Evolutionary conservation across 225 moss, liverwort and hornwort genomes (phyloP), one percentile per base, ranked within the genome.

Genomic region (Neckera pumila): DNA sequence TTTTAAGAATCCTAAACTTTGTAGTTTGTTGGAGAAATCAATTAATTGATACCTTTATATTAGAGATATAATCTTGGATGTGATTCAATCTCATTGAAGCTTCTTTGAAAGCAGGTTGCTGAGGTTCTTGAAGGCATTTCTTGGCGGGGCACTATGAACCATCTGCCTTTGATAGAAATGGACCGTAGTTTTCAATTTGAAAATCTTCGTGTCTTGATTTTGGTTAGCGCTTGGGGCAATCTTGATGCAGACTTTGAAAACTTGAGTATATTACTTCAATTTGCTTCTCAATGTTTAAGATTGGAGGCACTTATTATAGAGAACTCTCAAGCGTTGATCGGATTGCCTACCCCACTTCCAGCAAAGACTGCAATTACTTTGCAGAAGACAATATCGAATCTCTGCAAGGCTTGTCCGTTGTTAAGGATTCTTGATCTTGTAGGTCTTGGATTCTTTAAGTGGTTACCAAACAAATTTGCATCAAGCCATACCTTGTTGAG

Each of bases 341-440:
- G 0, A 28, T 28, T 16, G 9, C 3, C 5, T 27, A 2, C 2
- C 30, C 1, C 4, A 18, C 11, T 74, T 74, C 4, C 6, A 18
- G 2, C 3, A 2, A 6, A 28, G 3, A 18, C 8, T 30, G 2
- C 14, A 45, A 0, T 6, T 5, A 2, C 2, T 5, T 43, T 72
- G 10, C 1, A 71, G 5, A 3, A 27, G 1, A 8, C 9, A 42
- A 71, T 71, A 71, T 71, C 8, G 15, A 1, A 71, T 9, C 43
- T 42, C 16, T 71, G 5, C 27, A 2, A 5, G 5, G 2, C 9
- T 26, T 42, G 27, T 27, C 5, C 71, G 43, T 43, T 43, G 3
- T 3, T 71, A 5, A 71, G 43, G 27, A 2, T 15, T 43, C 16
- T 71, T 16, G 43, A 71, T 10, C 16, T 71, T 16, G 16, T 16